Base-by-base conservation (phyloP, 257 asterid species). In the Ophiorrhiza pumila region DNA sequence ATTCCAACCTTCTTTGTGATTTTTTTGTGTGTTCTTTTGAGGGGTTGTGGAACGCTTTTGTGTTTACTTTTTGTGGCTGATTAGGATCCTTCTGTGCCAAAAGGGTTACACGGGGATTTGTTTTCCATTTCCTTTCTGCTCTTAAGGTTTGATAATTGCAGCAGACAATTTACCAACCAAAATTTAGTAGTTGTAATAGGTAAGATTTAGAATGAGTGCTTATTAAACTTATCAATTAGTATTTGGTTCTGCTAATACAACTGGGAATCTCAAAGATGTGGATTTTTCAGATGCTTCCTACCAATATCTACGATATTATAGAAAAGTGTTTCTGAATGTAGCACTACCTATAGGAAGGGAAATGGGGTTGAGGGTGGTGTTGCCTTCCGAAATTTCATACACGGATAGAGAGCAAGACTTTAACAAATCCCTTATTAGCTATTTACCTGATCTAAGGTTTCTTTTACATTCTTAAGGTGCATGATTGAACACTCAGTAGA, bases 401-500 rank as follows among this genome's bases (percentile, higher is more conserved):
- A 20, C 13, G 62, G 47, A 34, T 8, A 9, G 27, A 52, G 50
- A 14, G 15, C 22, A 34, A 32, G 6, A 5, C 4, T n/a, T 34
- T 69, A 22, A 50, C 50, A 39, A 7, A 39, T 18, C 14, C 2
- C 23, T 37, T 37, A 64, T 7, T 1, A 50, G 35, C 34, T 58
- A 50, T 35, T 32, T 25, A 39, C 45, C 50, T 46, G 1, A 25
- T 17, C 18, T 67, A n/a, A 62, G 15, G 25, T 62, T 35, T 35
- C 29, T 35, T n/a, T 39, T 62, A 22, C 8, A 63, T 1, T 22
- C 13, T 39, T 4, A 9, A 61, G 29, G 5, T 22, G 4, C 45
- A 50, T 68, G 37, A 68, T 47, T 68, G 47, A 50, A 29, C 47
- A 41, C 22, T 45, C 69, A n/a, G 20, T 63, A 20, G 15, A 65